These are phyloP conservation scores for Talaromyces thailandensis DNA, from an alignment of 495 filamentous ascomycete species.

Conservation along the genomic window DNA sequence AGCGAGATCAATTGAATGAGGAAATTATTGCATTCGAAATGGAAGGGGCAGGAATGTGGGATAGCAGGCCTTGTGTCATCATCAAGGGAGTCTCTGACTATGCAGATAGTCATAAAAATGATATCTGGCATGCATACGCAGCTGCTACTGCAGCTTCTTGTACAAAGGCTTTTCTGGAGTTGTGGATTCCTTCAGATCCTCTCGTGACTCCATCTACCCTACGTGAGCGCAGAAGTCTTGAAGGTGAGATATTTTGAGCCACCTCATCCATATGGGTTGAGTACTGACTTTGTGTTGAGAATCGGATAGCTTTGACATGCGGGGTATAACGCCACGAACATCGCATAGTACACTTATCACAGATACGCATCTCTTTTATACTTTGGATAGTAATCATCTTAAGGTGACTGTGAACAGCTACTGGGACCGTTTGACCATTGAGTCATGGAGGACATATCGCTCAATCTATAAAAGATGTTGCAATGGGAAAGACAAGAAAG, in stretches of 20 bases:
- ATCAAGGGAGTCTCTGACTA: slow-evolving; percentile 35
- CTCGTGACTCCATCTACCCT: not conserved
- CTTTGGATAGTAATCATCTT: not conserved
- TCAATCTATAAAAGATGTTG: not conserved
- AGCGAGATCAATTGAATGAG: slow-evolving; percentile 1
- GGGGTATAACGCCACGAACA: not conserved
- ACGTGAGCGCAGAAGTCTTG: not conserved
- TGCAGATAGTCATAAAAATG: slow-evolving; percentile 34
- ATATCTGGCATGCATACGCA: slow-evolving; percentile 32
- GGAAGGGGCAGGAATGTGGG: slow-evolving; percentile 32
- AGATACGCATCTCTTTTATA: not conserved
- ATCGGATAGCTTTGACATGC: not conserved
- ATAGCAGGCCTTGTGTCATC: slow-evolving; percentile 22
- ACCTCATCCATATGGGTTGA: not conserved
- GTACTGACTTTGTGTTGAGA: not conserved
- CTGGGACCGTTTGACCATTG: not conserved
- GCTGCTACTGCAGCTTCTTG: slow-evolving; percentile 23
- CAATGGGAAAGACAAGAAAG: not conserved
- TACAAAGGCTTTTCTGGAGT: slow-evolving; percentile 17
- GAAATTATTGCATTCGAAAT: slow-evolving; percentile 33
- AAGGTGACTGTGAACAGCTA: not conserved
- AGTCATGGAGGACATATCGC: not conserved
- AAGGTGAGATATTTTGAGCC: not conserved
- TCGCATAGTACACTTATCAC: not conserved
- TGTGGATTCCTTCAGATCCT: slow-evolving; percentile 4